These are phyloP conservation scores for Fusarium clavum DNA, from an alignment of 2,329 filamentous ascomycete genomes.

Conservation along the genomic window DNA sequence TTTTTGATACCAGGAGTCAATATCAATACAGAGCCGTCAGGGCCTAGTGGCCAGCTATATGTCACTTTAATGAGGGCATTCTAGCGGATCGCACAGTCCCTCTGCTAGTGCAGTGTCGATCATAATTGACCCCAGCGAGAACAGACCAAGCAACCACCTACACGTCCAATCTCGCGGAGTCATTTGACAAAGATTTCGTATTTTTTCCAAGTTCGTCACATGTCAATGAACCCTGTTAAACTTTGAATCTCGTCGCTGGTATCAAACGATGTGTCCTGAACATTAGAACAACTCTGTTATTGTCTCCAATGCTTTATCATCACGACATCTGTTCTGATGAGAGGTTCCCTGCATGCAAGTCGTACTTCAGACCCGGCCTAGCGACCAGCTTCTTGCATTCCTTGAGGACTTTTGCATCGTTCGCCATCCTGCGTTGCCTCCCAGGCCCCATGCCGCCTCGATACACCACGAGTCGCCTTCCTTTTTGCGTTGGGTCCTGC, in stretches of 20 bases:
- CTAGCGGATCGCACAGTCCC: background rate
- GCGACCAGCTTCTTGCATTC: constrained; percentile 13
- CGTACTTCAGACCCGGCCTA: constrained; percentile 10
- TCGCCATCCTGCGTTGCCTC: constrained; percentile 10
- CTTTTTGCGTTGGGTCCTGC: constrained; percentile 38
- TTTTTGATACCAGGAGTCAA: background rate
- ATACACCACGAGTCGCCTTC: constrained; percentile 36
- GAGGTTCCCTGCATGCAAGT: constrained; percentile 18
- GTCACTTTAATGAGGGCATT: background rate
- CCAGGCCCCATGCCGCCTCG: constrained; percentile 3
- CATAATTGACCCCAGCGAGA: constrained; percentile 19
- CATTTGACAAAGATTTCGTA: background rate
- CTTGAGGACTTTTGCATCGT: constrained; percentile 42
- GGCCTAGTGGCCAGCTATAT: background rate
- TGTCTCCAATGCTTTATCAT: constrained; percentile 21
- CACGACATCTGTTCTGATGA: constrained; percentile 23
- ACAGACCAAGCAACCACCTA: background rate
- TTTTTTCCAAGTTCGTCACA: constrained; percentile 1
- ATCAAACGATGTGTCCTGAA: background rate
- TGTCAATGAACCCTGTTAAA: background rate
- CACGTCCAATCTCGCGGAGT: background rate
- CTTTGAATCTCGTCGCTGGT: background rate
- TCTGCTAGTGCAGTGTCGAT: constrained; percentile 20
- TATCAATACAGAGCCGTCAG: background rate
- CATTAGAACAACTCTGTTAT: background rate